Evolutionary conservation across 2,329 filamentous ascomycete genomes (phyloP).

Genomic region (Alternaria sp.): DNA sequence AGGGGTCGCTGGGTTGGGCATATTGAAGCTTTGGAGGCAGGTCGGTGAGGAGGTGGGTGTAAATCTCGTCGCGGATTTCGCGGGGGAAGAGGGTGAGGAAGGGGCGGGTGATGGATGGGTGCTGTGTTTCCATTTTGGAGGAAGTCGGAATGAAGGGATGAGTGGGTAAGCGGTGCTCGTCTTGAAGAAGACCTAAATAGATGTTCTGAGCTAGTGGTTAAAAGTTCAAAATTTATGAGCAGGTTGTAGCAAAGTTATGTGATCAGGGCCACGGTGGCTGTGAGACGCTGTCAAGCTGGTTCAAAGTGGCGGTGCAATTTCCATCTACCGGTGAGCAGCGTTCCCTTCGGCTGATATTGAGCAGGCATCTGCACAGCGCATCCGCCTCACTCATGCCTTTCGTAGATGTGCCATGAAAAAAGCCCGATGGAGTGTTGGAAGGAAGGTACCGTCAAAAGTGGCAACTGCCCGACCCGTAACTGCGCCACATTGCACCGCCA

Average conservation of each 20-base stretch:
- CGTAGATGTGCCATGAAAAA: not conserved
- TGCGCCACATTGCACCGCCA: not conserved
- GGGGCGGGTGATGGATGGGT: not conserved
- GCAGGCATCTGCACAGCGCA: not conserved
- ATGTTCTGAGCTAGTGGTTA: too few relatives aligned
- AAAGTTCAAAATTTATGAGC: too few relatives aligned
- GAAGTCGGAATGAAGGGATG: too few relatives aligned
- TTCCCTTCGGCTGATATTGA: not conserved
- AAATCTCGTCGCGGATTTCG: not conserved
- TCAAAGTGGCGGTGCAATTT: not conserved
- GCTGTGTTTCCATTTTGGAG: not conserved
- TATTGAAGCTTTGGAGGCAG: not conserved
- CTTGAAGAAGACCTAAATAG: too few relatives aligned
- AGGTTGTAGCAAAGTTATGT: not conserved
- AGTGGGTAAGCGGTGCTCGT: too few relatives aligned
- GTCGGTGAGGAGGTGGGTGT: not conserved
- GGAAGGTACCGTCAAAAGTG: not conserved
- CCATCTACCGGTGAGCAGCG: not conserved
- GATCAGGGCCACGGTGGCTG: not conserved
- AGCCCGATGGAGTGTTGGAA: not conserved
- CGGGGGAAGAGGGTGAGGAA: not conserved
- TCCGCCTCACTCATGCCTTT: rapidly evolving
- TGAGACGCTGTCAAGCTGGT: not conserved
- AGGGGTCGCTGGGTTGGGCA: not conserved
- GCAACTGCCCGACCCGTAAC: not conserved